phyloP scores from a whole-genome alignment of 2,329 filamentous ascomycete genomes.

The Zasmidium cellare region DNA sequence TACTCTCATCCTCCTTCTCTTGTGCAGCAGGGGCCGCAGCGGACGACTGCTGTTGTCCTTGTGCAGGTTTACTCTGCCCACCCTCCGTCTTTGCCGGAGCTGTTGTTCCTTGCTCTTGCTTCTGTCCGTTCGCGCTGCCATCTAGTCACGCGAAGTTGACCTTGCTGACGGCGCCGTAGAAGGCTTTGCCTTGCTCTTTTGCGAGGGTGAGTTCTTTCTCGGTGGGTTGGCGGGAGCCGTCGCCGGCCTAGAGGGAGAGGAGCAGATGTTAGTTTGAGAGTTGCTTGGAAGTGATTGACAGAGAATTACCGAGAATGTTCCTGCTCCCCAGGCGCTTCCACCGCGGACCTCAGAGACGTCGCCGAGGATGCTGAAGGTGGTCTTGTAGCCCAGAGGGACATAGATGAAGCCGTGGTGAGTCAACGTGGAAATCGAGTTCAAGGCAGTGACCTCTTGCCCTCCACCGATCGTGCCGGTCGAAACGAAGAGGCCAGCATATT shows the following conservation, averaged over 20 bases:
- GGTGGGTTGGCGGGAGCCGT: slow-evolving; percentile 82
- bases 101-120: slow-evolving; percentile 24
- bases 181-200: slow-evolving; percentile 77
- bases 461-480: slow-evolving; percentile 81
- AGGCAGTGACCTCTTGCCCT: slow-evolving; percentile 86
- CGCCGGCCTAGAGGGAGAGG: slow-evolving; percentile 47
- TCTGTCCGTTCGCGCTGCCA: slow-evolving; percentile 51
- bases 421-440: slow-evolving; percentile 80
- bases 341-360: slow-evolving; percentile 80
- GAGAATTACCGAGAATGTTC: slow-evolving; percentile 68
- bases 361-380: slow-evolving; percentile 67
- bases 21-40: slow-evolving; percentile 35
- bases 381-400: slow-evolving; percentile 92
- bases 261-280: not conserved
- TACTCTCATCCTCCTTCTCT: slow-evolving; percentile 48
- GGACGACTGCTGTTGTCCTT: slow-evolving; percentile 26
- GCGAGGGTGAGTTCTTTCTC: slow-evolving; percentile 77
- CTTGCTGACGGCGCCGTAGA: slow-evolving; percentile 77
- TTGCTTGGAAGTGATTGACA: not conserved
- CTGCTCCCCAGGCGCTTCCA: slow-evolving; percentile 88
- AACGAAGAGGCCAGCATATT: slow-evolving; percentile 89
- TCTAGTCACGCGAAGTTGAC: slow-evolving; percentile 72
- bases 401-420: slow-evolving; percentile 93
- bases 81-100: slow-evolving; percentile 8
- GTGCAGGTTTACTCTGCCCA: no score